Evolutionary conservation across 176 grass and related monocot genomes (phyloP), one percentile per base, ranked within the genome.

Genomic region (Raddia distichophylla): DNA sequence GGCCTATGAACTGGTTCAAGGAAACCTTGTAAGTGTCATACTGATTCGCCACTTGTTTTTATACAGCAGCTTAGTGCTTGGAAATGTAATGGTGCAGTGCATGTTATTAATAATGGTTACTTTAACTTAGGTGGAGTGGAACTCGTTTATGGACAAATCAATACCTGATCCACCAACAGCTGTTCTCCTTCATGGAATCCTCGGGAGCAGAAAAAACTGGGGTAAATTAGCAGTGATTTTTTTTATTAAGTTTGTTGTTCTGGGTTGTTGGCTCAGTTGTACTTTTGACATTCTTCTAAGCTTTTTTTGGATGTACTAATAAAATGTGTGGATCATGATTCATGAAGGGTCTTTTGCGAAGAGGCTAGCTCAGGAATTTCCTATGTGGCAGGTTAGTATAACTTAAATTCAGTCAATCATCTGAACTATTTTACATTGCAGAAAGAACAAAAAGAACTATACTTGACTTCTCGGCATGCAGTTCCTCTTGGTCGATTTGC

Each of bases 401-500:
- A 59, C 61, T 63, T 59, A 85, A 55, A 12, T 17, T 80, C 60
- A 81, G 52, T 35, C 84, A 27, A 76, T 56, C 40, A 5, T 72
- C 69, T 78, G 67, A 73, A 64, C 64, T 69, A 55, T 13, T 71
- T 65, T 2, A 44, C 67, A 73, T 10, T 60, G 17, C 55, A 45
- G 56, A 77, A 43, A 66, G 32, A 63, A 2, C 17, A 15, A 76
- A 42, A 69, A 8, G 3, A 32, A 80, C 71, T 72, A 14, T 75
- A 73, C 33, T 42, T 78, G 8, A 54, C 12, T 77, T 88, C 72
- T 55, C 40, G 65, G 52, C 54, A 49, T 91, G 64, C 85, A 99
- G 91, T 99, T 99, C 80, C 93, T 99, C 63, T 95, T 99, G 84
- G 96, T 99, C 88, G 96, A 95, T 91, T 90, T 99, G 81, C 90